Evolutionary conservation across 179 eudicot genomes (phyloP).

Genomic region (Camellia oleifera): DNA sequence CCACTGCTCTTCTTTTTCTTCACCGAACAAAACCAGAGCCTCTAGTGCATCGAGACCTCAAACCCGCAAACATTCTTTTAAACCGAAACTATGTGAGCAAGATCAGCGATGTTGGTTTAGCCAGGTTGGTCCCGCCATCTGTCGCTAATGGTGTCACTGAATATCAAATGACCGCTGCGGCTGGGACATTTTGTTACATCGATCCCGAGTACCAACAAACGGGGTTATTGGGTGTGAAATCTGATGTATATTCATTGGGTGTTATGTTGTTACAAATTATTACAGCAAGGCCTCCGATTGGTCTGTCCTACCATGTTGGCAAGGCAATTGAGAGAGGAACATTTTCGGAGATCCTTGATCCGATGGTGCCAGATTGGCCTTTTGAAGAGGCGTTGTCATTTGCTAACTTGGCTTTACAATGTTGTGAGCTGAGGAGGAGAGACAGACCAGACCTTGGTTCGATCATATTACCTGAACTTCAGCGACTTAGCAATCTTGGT

Average conservation of each 20-base stretch:
- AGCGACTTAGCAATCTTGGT: constrained; percentile 44
- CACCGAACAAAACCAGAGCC: constrained; percentile 81
- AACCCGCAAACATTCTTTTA: constrained; percentile 78
- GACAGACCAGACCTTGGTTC: constrained; percentile 76
- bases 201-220: constrained; percentile 94
- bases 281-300: constrained; percentile 71
- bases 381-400: constrained; percentile 48
- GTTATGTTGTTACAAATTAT: constrained; percentile 60
- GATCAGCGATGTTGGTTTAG: constrained; percentile 80
- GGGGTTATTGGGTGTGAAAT: constrained; percentile 65
- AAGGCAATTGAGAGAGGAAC: constrained; percentile 50
- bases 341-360: constrained; percentile 56
- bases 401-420: constrained; percentile 57
- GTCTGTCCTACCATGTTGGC: constrained; percentile 49
- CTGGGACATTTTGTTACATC: constrained; percentile 88
- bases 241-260: constrained; percentile 78
- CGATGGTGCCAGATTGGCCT: constrained; percentile 60
- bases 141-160: constrained; percentile 55
- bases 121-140: constrained; percentile 67
- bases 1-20: constrained; percentile 68
- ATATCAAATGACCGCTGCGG: constrained; percentile 73
- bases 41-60: constrained; percentile 85
- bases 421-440: constrained; percentile 67
- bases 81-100: constrained; percentile 66
- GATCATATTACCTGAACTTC: constrained; percentile 61